These are phyloP conservation scores for Aspergillus wentii DNA, from an alignment of 495 filamentous ascomycete genomes.

Conservation along the genomic window DNA sequence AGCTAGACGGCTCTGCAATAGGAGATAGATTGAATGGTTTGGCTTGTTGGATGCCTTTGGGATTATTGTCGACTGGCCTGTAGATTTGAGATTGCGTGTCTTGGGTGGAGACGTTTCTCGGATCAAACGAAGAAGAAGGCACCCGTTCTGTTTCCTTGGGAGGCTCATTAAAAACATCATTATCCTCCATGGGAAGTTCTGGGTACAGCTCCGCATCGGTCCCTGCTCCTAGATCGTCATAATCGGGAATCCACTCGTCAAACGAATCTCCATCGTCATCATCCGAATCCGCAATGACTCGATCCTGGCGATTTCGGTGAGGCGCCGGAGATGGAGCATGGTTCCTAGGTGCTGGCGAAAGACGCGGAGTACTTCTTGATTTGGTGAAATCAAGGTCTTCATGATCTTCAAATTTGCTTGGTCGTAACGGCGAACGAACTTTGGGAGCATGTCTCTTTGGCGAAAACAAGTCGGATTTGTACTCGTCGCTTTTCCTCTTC, in stretches of 20 bases:
- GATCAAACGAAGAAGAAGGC: constrained; percentile 5
- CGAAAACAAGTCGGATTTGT: constrained; percentile 43
- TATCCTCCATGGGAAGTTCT: constrained; percentile 18
- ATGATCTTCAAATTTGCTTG: constrained; percentile 1
- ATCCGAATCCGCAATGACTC: constrained; percentile 41
- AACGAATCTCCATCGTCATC: constrained; percentile 30
- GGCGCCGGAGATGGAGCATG: constrained; percentile 1
- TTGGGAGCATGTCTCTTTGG: constrained; percentile 23
- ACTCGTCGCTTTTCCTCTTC: constrained; percentile 73
- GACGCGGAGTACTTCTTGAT: background rate
- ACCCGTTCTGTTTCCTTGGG: background rate
- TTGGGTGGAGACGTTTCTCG: background rate
- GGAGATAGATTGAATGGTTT: constrained; percentile 10
- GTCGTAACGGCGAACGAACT: constrained; percentile 16
- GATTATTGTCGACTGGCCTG: constrained; percentile 4
- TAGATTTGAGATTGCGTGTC: constrained; percentile 5
- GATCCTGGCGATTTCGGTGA: constrained; percentile 7
- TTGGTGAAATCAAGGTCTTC: background rate
- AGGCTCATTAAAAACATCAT: background rate
- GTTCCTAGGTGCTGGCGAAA: constrained; percentile 1
- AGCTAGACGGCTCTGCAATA: constrained; percentile 13
- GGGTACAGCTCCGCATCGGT: constrained; percentile 24
- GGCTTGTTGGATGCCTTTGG: background rate
- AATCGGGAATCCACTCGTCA: constrained; percentile 14
- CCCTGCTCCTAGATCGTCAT: constrained; percentile 15